Conservation (phyloP, 148 eudicot species). For the Diospyros lotus region DNA sequence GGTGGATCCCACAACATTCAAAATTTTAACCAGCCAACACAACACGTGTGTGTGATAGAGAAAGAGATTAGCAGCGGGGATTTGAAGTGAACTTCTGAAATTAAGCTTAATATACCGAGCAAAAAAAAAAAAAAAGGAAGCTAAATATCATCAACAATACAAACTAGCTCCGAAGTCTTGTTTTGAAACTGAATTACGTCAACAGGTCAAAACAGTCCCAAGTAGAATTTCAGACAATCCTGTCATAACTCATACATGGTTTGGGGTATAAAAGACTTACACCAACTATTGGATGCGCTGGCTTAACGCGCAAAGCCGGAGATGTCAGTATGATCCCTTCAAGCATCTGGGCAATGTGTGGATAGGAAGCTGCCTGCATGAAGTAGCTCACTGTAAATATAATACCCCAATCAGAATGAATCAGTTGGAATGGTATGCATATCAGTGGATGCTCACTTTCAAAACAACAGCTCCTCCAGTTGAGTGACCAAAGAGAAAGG, state of each 20-base stretch:
- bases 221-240: too few relatives aligned
- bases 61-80: too few relatives aligned
- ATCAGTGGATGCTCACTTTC: slow-evolving; percentile 40
- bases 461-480: slow-evolving; percentile 90
- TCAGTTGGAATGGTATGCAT: background rate
- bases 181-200: background rate
- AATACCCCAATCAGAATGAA: background rate
- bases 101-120: too few relatives aligned
- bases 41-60: too few relatives aligned
- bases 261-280: slow-evolving; percentile 35
- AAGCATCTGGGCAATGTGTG: slow-evolving; percentile 50
- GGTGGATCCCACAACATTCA: too few relatives aligned
- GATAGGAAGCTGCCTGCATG: slow-evolving; percentile 50
- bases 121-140: background rate
- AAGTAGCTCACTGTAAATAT: slow-evolving; percentile 6
- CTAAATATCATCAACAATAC: background rate
- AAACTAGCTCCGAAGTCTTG: background rate
- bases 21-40: too few relatives aligned
- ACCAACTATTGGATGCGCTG: slow-evolving; percentile 85
- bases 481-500: slow-evolving; percentile 93
- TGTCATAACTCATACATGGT: background rate
- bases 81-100: too few relatives aligned
- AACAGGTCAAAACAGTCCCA: too few relatives aligned
- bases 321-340: slow-evolving; percentile 87
- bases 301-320: slow-evolving; percentile 87